These are phyloP conservation scores for Phytophthora tubulina DNA, from an alignment of 352 stramenopile genomes.

Conservation along the genomic window DNA sequence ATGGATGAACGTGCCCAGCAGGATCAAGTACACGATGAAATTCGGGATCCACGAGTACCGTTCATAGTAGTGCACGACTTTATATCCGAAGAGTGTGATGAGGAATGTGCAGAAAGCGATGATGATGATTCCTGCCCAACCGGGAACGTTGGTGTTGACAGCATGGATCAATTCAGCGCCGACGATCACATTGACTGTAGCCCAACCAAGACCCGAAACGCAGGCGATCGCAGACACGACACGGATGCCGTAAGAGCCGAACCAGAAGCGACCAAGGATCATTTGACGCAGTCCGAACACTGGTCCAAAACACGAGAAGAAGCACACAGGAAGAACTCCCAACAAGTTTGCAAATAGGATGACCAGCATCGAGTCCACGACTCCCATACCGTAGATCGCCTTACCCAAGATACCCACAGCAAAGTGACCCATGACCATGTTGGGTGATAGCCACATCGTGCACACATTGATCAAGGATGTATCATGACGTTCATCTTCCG, in stretches of 20 bases:
- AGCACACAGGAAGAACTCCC: slow-evolving; percentile 21
- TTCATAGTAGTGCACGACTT: slow-evolving; percentile 59
- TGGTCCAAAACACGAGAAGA: slow-evolving; percentile 31
- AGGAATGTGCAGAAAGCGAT: slow-evolving; percentile 53
- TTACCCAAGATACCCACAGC: slow-evolving; percentile 30
- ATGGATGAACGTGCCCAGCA: slow-evolving; percentile 45
- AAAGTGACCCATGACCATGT: slow-evolving; percentile 43
- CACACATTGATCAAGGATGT: slow-evolving; percentile 33
- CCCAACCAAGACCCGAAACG: slow-evolving; percentile 49
- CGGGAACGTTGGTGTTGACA: slow-evolving; percentile 47
- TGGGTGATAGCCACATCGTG: slow-evolving; percentile 39
- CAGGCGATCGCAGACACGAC: slow-evolving; percentile 33
- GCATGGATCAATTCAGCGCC: slow-evolving; percentile 50
- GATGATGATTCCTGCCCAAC: slow-evolving; percentile 54
- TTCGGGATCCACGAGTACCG: slow-evolving; percentile 56
- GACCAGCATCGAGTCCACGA: slow-evolving; percentile 36
- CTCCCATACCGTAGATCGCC: slow-evolving; percentile 31
- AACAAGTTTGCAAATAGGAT: slow-evolving; percentile 38
- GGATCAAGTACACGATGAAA: slow-evolving; percentile 55
- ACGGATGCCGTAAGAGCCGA: slow-evolving; percentile 29
- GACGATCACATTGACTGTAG: slow-evolving; percentile 56
- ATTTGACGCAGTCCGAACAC: slow-evolving; percentile 35
- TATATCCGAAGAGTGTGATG: slow-evolving; percentile 57
- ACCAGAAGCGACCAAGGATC: slow-evolving; percentile 38
- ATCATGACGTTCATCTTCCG: slow-evolving; percentile 32